phyloP scores from a whole-genome alignment of 139 green algal genomes.

The Pseudopediastrum boryanum region DNA sequence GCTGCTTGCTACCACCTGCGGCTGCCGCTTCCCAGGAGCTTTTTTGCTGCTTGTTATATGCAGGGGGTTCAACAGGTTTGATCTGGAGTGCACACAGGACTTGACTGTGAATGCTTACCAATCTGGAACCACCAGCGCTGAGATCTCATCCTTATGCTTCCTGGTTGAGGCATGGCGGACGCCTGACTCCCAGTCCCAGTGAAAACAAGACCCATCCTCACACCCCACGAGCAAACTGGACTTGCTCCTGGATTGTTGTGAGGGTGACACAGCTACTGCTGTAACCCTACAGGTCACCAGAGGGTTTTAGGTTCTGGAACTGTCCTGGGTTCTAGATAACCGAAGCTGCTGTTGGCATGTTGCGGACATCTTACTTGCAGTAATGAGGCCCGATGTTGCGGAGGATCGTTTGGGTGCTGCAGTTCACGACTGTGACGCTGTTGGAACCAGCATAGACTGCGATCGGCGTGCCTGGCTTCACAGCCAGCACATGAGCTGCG shows the following conservation, averaged over 20 bases:
- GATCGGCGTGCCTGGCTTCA: too few species aligned
- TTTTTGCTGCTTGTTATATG: neutral
- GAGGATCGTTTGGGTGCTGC: slow-evolving; percentile 7
- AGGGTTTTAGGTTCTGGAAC: too few species aligned
- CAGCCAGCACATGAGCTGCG: too few species aligned
- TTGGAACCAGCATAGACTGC: too few species aligned
- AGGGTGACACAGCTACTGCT: neutral
- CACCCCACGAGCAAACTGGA: slow-evolving; percentile 11
- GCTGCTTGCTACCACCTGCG: neutral
- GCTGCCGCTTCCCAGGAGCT: neutral
- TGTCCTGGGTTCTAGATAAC: neutral
- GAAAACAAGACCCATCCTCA: slow-evolving; percentile 16
- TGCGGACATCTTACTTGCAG: slow-evolving; percentile 1
- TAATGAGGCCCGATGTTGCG: slow-evolving; percentile 18
- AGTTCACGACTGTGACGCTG: neutral
- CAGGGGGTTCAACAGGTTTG: neutral
- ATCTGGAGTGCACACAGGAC: too few species aligned
- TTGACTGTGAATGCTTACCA: slow-evolving; percentile 4
- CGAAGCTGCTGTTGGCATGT: too few species aligned
- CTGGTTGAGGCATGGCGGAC: neutral
- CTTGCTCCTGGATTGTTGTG: neutral
- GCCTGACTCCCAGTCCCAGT: slow-evolving; percentile 20
- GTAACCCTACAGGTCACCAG: neutral
- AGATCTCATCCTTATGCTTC: slow-evolving; percentile 3
- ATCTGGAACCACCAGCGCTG: neutral